Conservation (phyloP, 169 alveolate species). For the Cryptosporidium meleagridis region DNA sequence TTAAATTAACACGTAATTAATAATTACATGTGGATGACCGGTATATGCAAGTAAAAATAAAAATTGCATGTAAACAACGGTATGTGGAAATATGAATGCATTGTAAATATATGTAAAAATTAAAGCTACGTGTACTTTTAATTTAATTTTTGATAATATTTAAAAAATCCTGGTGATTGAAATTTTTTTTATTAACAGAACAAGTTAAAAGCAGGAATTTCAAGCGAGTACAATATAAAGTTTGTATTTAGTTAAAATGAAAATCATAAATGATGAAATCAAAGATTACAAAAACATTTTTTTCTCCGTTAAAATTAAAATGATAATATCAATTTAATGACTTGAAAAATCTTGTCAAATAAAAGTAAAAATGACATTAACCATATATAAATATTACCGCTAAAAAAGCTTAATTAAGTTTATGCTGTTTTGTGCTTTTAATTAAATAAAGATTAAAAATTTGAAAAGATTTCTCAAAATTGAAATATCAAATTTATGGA, state of each 20-base stretch:
- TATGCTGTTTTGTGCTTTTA: background rate
- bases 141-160: background rate
- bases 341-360: background rate
- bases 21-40: conserved; percentile 24
- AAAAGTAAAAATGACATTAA: background rate
- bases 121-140: background rate
- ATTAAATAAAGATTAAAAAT: background rate
- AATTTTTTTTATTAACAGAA: background rate
- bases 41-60: conserved; percentile 6
- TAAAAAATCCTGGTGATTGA: background rate
- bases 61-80: conserved; percentile 31
- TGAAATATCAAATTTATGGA: background rate
- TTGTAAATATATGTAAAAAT: background rate
- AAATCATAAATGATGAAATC: too few species aligned
- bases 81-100: background rate
- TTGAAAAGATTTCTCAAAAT: background rate
- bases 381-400: background rate
- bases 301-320: background rate
- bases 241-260: too few species aligned
- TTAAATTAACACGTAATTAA: conserved; percentile 11
- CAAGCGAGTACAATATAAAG: background rate
- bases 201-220: background rate
- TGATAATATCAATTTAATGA: background rate
- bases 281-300: background rate
- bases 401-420: background rate